Conservation (phyloP, 192 early-diverging fungal species). For the Coemansia sp. region DNA sequence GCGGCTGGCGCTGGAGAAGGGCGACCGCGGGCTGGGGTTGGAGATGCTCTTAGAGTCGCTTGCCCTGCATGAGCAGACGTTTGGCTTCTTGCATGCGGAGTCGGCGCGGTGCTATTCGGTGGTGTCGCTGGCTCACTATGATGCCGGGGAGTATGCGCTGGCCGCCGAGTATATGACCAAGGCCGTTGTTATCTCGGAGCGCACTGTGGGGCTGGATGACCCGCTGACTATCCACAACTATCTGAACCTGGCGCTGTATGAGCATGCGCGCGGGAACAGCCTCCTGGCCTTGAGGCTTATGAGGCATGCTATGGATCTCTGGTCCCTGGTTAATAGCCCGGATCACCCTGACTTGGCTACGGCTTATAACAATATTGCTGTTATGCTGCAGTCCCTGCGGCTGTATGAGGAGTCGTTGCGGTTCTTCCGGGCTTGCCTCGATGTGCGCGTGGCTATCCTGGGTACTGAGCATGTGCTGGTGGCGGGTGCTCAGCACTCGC, state of each 20-base stretch:
- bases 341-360: conserved; percentile 84
- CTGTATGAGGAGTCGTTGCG: conserved; percentile 59
- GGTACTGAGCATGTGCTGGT: conserved; percentile 71
- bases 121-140: conserved; percentile 80
- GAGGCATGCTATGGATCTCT: conserved; percentile 77
- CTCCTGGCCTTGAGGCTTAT: conserved; percentile 69
- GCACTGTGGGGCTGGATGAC: conserved; percentile 82
- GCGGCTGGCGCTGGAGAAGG: conserved; percentile 70
- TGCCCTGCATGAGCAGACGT: conserved; percentile 88
- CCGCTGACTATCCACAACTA: conserved; percentile 87
- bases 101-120: conserved; percentile 81
- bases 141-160: conserved; percentile 67
- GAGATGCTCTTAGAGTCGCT: conserved; percentile 83
- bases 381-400: conserved; percentile 72
- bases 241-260: conserved; percentile 87
- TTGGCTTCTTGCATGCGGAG: conserved; percentile 87
- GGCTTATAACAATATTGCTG: conserved; percentile 64
- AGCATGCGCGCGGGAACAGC: conserved; percentile 74
- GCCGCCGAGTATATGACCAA: conserved; percentile 63
- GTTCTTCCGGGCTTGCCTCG: conserved; percentile 72
- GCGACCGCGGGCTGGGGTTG: conserved; percentile 73
- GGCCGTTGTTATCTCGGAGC: conserved; percentile 82
- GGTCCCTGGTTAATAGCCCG: conserved; percentile 73
- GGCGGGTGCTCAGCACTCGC: conserved; percentile 65
- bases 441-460: conserved; percentile 63